Conservation (phyloP, 345 rosid species). For the Schrenkiella parvula region DNA sequence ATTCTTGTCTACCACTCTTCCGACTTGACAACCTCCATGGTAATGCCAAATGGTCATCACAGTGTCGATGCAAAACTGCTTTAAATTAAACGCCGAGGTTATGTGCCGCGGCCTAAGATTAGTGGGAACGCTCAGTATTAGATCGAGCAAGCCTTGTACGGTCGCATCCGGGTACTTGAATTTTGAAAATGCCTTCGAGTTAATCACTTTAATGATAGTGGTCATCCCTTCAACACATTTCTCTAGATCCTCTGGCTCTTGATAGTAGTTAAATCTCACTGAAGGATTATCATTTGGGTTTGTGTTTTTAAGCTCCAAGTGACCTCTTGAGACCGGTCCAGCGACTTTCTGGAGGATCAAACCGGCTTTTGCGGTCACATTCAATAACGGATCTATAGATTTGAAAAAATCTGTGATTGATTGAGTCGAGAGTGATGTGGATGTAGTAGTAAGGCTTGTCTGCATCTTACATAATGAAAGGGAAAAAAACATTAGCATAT, state of each 20-base stretch:
- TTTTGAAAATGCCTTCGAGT: constrained; percentile 45
- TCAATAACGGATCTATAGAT: constrained; percentile 31
- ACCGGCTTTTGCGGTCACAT: constrained; percentile 46
- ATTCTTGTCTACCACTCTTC: constrained; percentile 52
- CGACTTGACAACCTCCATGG: constrained; percentile 71
- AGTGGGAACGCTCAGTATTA: constrained; percentile 44
- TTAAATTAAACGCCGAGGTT: constrained; percentile 35
- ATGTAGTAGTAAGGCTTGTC: constrained; percentile 17
- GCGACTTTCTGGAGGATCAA: constrained; percentile 45
- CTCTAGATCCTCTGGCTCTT: constrained; percentile 57
- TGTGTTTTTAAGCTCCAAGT: constrained; percentile 48
- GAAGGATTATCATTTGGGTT: constrained; percentile 56
- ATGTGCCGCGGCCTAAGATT: constrained; percentile 57
- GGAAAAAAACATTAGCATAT: not conserved
- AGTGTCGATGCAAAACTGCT: constrained; percentile 60
- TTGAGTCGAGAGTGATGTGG: constrained; percentile 18
- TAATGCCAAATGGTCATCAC: constrained; percentile 74
- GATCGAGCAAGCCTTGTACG: constrained; percentile 32
- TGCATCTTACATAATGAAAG: constrained; percentile 15
- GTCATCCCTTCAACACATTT: constrained; percentile 55
- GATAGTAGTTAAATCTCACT: constrained; percentile 70
- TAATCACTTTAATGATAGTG: constrained; percentile 45
- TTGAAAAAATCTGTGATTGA: constrained; percentile 36
- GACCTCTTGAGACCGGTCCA: constrained; percentile 61
- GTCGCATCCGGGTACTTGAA: constrained; percentile 44